Evolutionary conservation across 805 yeast species (phyloP), one percentile per base, ranked within the genome.

Genomic region (Brettanomyces sp.): DNA sequence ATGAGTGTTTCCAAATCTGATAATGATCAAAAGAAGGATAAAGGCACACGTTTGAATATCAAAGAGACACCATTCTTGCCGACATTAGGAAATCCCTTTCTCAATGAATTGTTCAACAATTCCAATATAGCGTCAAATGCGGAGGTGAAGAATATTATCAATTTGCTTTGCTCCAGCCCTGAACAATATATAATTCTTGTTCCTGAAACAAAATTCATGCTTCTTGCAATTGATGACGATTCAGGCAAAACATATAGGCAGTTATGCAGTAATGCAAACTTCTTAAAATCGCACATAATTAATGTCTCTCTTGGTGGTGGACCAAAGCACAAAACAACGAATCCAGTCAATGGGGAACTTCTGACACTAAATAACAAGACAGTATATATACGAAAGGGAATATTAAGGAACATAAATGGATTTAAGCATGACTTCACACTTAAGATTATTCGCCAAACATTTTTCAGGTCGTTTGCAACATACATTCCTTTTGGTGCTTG

Each of bases 51-150:
- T 28, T 28, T 3, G 32, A 28, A 28, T 9, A 28, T 9, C 32
- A 28, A 28, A 28, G 32, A 28, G 32, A 9, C 32, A 7, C 32
- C 24, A 8, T 76, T 75, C 53, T 66, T 76, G 34, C 85, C 86
- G 3, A 43, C 43, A 39, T 64, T 81, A 45, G 62, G 73, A 46
- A 82, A 84, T 54, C 88, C 90, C 7, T 65, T 81, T 34, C 64
- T 84, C 32, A 79, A 83, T 59, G 71, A 79, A 36, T 61, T 84
- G 5, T 82, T 85, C 67, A 80, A 82, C 63, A 79, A 82, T 53
- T 82, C 84, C 0, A 67, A 65, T 47, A 78, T 79, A 2, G 48
- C 60, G 5, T 62, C 60, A n/a, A 66, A 73, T 0, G 72, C 80
- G 11, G 13, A 63, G 72, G 43, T 58, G 22, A 73, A 69, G 47